These are phyloP conservation scores for Erythrobasidium yunnanense DNA, from an alignment of 768 basidiomycete species.

Conservation along the genomic window DNA sequence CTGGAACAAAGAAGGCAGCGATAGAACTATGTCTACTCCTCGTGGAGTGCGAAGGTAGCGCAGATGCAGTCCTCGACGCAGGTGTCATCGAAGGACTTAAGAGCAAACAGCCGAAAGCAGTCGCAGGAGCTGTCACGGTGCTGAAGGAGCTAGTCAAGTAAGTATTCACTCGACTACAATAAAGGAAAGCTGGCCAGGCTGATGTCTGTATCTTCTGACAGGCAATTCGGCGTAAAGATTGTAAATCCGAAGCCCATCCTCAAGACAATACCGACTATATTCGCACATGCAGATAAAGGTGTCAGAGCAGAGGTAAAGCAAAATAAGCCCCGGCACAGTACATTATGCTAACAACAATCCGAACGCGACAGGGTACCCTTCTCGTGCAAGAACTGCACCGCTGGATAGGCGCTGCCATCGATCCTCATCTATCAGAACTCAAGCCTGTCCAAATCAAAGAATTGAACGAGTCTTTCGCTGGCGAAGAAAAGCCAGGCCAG, in stretches of 20 bases:
- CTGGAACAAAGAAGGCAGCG: conserved; percentile 78
- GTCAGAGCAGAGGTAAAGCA: conserved; percentile 65
- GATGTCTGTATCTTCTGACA: too few species aligned
- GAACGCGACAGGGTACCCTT: conserved; percentile 48
- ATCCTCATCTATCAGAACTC: conserved; percentile 72
- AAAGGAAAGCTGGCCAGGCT: too few species aligned
- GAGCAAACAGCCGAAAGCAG: conserved; percentile 89
- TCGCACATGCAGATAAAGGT: conserved; percentile 84
- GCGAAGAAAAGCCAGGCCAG: conserved; percentile 56
- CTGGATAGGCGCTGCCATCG: conserved; percentile 70
- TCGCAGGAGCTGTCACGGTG: conserved; percentile 63
- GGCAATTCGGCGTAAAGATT: conserved; percentile 67
- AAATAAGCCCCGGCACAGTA: neutral
- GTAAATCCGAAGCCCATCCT: conserved; percentile 67
- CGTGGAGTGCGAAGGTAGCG: conserved; percentile 81
- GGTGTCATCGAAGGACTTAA: conserved; percentile 63
- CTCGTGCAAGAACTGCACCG: conserved; percentile 70
- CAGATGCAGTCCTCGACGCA: conserved; percentile 77
- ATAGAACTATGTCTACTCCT: conserved; percentile 77
- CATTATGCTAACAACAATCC: neutral
- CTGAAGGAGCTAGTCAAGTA: conserved; percentile 78
- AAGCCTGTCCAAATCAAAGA: conserved; percentile 97
- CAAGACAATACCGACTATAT: conserved; percentile 81
- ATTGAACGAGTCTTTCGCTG: conserved; percentile 71
- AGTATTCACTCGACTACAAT: conserved; percentile 42